Percentiles rank a stretch among this genome's conserved stretches.
Conservation (phyloP, 2,329 filamentous ascomycete species). For the Verticillium zaregamsianum region DNA sequence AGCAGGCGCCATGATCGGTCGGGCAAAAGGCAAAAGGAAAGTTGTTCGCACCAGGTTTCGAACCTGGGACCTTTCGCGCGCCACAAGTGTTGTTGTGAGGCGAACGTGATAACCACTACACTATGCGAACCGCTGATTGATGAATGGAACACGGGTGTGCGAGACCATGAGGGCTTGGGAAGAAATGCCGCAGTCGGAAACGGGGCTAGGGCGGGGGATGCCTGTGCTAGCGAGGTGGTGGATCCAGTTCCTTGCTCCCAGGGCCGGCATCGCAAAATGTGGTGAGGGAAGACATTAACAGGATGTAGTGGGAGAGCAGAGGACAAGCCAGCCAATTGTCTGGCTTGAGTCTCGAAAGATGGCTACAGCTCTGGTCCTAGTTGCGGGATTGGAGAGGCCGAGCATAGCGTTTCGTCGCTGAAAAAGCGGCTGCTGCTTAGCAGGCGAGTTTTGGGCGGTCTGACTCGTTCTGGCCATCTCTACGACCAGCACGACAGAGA, state of each 20-base stretch:
- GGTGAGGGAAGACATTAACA: no score
- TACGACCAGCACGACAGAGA: no score
- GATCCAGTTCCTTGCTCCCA: background rate
- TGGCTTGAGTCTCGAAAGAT: no score
- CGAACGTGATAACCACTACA: constrained; percentile 4
- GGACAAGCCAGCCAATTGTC: no score
- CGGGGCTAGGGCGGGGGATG: background rate
- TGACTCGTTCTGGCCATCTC: no score
- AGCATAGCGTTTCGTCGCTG: no score
- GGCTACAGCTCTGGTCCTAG: no score
- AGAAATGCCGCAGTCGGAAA: background rate
- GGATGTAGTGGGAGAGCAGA: no score
- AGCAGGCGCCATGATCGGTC: background rate
- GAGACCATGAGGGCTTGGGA: background rate
- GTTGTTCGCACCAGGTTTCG: background rate
- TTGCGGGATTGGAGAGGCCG: no score
- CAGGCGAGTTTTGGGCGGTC: no score
- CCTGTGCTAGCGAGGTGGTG: background rate
- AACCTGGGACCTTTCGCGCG: constrained; percentile 1
- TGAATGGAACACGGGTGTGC: background rate
- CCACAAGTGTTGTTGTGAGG: background rate
- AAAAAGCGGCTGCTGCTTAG: no score
- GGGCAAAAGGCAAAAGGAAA: background rate
- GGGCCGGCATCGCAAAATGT: no score
- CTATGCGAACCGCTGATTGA: background rate